Base-by-base conservation (phyloP, 345 rosid genomes). In the Combretum micranthum region DNA sequence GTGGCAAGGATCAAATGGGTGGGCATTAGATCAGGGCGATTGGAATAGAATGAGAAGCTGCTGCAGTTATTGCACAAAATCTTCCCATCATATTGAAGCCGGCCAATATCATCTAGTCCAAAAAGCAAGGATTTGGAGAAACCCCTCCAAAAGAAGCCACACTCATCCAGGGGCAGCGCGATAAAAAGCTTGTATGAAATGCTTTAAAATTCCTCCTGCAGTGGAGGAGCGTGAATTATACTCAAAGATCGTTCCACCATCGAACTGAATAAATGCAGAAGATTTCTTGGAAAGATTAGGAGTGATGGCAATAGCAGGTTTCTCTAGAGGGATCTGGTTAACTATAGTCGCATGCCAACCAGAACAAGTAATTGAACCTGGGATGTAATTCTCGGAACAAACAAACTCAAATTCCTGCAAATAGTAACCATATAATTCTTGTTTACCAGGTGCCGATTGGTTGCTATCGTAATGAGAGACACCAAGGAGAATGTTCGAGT, bases 31-130 rank as follows among this genome's bases (percentile, higher is more conserved):
- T 86, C 79, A n/a, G 73, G 78, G 43, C 80, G 57, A 71, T 82
- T 91, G 39, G 97, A 89, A 74, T 93, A 89, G 62, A 83, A 75
- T 37, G 97, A 75, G 79, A 89, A 87, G 71, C 87, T 85, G 75
- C 81, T 75, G 80, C 99, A 89, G 80, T 89, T 89, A 69, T 73
- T 80, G 78, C 87, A 93, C 32, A 87, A 57, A 51, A 75, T 63
- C 78, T 72, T 83, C 59, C 93, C 80, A 18, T 79, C 74, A 42
- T 77, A 64, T 66, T 79, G 81, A 63, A 93, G 78, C 82, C 84
- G 82, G 50, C 96, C 94, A 52, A 68, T 71, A 57, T 87, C 96
- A 68, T 93, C 96, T 59, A 89, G 88, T 56, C 97, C 99, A 80
- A 82, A 84, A 67, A 75, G 68, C 71, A 87, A 64, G 85, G 84